Evolutionary conservation across 2,329 filamentous ascomycete genomes (phyloP).

Genomic region (Seiridium cupressi): DNA sequence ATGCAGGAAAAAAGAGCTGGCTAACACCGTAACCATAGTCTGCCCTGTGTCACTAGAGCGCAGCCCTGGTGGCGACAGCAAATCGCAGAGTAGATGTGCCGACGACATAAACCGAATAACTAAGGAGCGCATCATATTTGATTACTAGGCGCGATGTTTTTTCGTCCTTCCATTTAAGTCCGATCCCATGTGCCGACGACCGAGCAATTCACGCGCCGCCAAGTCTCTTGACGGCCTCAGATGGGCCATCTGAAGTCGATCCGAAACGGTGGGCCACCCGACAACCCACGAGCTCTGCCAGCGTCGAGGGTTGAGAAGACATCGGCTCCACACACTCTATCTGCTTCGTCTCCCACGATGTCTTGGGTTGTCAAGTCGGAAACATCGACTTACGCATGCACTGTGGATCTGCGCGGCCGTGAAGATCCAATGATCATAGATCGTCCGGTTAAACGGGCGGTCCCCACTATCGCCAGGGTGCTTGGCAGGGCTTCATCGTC

Average conservation of each 20-base stretch:
- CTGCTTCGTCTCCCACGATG: neutral
- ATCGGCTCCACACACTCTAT: neutral
- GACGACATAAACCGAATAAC: too few relatives aligned
- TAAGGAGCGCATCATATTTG: too few relatives aligned
- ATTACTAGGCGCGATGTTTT: too few relatives aligned
- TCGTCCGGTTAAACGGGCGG: constrained; percentile 5
- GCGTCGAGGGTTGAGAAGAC: neutral
- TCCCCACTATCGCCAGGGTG: neutral
- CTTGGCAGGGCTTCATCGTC: constrained; percentile 7
- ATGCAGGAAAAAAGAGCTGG: too few relatives aligned
- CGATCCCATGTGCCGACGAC: neutral
- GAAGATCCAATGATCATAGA: constrained; percentile 12
- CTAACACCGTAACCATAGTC: too few relatives aligned
- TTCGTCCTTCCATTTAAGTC: neutral
- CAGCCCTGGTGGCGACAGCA: too few relatives aligned
- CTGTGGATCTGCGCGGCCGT: constrained; percentile 2
- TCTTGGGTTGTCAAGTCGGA: neutral
- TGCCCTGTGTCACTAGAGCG: too few relatives aligned
- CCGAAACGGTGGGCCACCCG: constrained; percentile 16
- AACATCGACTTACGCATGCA: constrained; percentile 2
- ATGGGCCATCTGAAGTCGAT: constrained; percentile 17
- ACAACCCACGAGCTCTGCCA: constrained; percentile 8
- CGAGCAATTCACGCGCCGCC: neutral
- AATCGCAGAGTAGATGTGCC: too few relatives aligned
- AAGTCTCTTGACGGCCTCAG: constrained; percentile 8